Base-by-base conservation (phyloP, 352 stramenopile genomes). In the Sclerospora graminicola region DNA sequence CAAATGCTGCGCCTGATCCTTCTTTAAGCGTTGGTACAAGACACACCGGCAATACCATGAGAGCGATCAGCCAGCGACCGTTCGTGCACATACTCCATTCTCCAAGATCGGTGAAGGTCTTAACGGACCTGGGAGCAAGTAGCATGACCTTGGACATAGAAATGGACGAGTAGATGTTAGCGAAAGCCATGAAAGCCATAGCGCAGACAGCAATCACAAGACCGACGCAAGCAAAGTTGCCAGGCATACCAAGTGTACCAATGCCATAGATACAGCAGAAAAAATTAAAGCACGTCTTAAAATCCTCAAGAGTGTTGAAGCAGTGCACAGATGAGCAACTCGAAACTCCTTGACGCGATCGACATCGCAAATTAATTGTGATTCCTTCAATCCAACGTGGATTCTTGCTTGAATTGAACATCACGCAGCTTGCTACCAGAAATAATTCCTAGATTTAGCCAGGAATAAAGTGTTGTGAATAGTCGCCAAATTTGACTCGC, bases 211-310 rank as follows among this genome's bases (percentile, higher is more conserved):
- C 72, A 16, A 77, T 48, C 5, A 48, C 48, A 2, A 65, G 69
- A 0, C 69, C 69, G 9, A 64, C 61, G 10, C 72, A 63, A 16
- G 69, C 48, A 31, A 75, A 81, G 37, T 75, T 82, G 1, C 52
- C 63, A 1, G 70, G 68, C 60, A 83, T 76, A 19, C 70, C 65
- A 15, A 83, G 63, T 14, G 70, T 78, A 2, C 70, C 70, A 29
- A 81, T 72, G 24, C 69, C 69, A 45, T 46, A 82, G 33, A 79
- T 64, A 14, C 63, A 67, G 48, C 69, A 82, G 45, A 75, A 74
- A 35, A 74, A 33, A 32, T 41, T 63, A 41, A 72, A 72, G 0
- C 54, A 55, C 16, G 43, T 54, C 32, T 80, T 80, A 51, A 48
- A 41, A 31, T 77, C 65, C 19, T 80, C 67, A 1, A 48, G 9